These are phyloP conservation scores for Sophora flavescens DNA, from an alignment of 306 rosid genomes.

Conservation along the genomic window DNA sequence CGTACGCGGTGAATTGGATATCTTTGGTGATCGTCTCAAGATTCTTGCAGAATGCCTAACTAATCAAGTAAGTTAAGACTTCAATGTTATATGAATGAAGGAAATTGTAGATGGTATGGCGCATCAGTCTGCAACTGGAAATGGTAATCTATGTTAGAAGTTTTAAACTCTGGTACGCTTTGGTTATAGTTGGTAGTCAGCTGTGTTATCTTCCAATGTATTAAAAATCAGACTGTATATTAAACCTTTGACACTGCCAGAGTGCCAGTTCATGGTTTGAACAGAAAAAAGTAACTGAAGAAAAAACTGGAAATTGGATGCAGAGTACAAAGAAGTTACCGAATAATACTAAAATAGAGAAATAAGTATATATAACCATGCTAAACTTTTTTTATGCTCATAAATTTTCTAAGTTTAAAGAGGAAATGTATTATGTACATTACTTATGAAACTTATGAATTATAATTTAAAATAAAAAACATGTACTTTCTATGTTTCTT, in stretches of 20 bases:
- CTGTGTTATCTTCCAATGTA: constrained; percentile 13
- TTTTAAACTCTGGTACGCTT: constrained; percentile 4
- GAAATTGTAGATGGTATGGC: constrained; percentile 11
- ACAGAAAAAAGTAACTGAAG: not conserved
- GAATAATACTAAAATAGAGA: not conserved
- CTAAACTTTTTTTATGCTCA: not conserved
- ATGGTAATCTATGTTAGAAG: constrained; percentile 10
- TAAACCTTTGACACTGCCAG: not conserved
- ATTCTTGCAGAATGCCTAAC: constrained; percentile 58
- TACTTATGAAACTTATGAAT: not conserved
- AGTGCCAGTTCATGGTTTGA: not conserved
- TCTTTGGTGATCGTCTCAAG: constrained; percentile 63
- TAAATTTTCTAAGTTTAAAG: constrained; percentile 5
- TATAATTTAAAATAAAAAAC: not conserved
- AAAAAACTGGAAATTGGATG: not conserved
- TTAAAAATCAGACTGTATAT: not conserved
- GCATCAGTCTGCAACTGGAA: not conserved
- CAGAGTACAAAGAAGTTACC: not conserved
- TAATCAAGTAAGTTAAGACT: constrained; percentile 66
- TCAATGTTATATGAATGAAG: constrained; percentile 25
- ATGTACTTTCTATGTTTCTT: not conserved
- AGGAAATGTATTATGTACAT: constrained; percentile 13
- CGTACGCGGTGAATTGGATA: constrained; percentile 64
- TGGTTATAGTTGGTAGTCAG: not conserved
- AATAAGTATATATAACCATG: not conserved